Conservation (phyloP, 1,284 basidiomycete genomes). For the Leccinum pallidistipes region DNA sequence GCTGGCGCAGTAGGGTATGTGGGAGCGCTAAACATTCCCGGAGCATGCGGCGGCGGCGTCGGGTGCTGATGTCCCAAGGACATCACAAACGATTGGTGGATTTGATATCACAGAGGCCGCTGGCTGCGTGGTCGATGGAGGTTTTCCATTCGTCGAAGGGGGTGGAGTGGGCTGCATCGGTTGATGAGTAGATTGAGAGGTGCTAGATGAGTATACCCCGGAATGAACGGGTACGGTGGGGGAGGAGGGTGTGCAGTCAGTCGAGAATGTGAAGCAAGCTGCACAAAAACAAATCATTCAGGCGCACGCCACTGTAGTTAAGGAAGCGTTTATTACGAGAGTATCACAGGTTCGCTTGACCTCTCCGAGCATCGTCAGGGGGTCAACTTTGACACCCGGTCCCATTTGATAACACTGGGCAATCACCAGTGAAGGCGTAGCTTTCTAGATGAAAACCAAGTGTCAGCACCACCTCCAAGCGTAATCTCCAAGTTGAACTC, state of each 20-base stretch:
- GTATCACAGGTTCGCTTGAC: conserved; percentile 76
- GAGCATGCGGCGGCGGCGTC: conserved; percentile 38
- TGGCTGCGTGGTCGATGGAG: conserved; percentile 27
- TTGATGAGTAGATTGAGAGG: conserved; percentile 23
- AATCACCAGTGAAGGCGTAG: conserved; percentile 67
- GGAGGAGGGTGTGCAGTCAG: conserved; percentile 65
- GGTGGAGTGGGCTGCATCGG: conserved; percentile 27
- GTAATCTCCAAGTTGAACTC: conserved; percentile 36
- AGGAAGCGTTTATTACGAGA: conserved; percentile 48
- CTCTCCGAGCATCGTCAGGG: conserved; percentile 66
- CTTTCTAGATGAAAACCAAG: conserved; percentile 50
- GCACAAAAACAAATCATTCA: conserved; percentile 16
- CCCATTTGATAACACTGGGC: conserved; percentile 78
- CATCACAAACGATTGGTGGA: conserved; percentile 66
- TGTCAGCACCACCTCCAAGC: conserved; percentile 11
- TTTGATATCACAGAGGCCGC: conserved; percentile 56
- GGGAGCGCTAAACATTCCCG: conserved; percentile 41
- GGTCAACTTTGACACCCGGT: conserved; percentile 66
- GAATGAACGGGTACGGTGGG: conserved; percentile 49
- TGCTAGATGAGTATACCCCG: conserved; percentile 36
- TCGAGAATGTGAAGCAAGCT: conserved; percentile 72
- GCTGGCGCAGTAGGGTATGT: conserved; percentile 49
- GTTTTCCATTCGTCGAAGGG: conserved; percentile 31
- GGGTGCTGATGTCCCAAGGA: conserved; percentile 48
- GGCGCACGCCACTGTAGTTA: conserved; percentile 4